Percentiles rank a stretch among this genome's conserved stretches.
Evolutionary conservation across 2,329 filamentous ascomycete genomes (phyloP).

Genomic region (Talaromyces sp.): DNA sequence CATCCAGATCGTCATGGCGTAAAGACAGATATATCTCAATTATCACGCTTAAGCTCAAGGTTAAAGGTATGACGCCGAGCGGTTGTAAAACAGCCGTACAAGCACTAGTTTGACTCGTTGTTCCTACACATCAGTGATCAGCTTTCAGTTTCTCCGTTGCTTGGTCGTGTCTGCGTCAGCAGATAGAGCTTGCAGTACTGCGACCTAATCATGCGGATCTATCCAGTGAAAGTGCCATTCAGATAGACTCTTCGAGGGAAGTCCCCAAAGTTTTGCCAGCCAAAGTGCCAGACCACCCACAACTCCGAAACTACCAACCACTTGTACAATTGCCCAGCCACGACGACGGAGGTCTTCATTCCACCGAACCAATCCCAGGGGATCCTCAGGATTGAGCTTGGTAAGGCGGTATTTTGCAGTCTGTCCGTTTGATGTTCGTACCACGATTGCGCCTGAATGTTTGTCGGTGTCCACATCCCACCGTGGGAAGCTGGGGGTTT

Average conservation of each 20-base stretch:
- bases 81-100: neutral
- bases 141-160: neutral
- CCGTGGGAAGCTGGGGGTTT: constrained; percentile 30
- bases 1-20: neutral
- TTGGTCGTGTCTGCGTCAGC: too few species aligned
- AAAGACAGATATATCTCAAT: neutral
- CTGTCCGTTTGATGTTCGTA: constrained; percentile 26
- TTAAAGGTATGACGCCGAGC: neutral
- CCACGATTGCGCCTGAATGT: constrained; percentile 23
- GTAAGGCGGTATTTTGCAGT: constrained; percentile 33
- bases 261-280: constrained; percentile 46
- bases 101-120: neutral
- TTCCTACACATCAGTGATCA: too few species aligned
- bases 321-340: constrained; percentile 66
- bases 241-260: constrained; percentile 14
- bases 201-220: constrained; percentile 11
- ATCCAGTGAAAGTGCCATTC: constrained; percentile 18
- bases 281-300: constrained; percentile 69
- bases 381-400: constrained; percentile 62
- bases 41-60: neutral
- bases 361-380: constrained; percentile 71
- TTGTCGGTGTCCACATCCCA: constrained; percentile 28
- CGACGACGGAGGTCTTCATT: constrained; percentile 62
- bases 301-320: constrained; percentile 70
- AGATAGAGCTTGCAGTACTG: neutral